Conservation (phyloP, 768 basidiomycete species). For the Amanita polypyramis region DNA sequence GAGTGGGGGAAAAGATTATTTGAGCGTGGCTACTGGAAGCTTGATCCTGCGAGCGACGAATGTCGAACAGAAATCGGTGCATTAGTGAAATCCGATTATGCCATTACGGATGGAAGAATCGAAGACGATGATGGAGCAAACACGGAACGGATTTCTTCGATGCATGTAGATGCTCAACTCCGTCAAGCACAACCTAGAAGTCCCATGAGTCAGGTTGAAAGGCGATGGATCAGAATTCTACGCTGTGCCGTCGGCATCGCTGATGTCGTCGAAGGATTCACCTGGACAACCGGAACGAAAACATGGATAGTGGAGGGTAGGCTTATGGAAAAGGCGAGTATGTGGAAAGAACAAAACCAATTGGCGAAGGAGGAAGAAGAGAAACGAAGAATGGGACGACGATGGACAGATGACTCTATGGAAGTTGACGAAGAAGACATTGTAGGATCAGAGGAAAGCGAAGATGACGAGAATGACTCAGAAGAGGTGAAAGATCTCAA, state of each 20-base stretch:
- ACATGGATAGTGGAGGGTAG: conserved; percentile 56
- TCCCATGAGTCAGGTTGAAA: conserved; percentile 28
- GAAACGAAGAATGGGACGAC: conserved; percentile 44
- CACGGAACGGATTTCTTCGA: not conserved
- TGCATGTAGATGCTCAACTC: conserved; percentile 16
- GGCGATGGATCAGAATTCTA: conserved; percentile 68
- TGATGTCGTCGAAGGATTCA: conserved; percentile 66
- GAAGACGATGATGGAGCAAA: conserved; percentile 66
- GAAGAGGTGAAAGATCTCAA: conserved; percentile 74
- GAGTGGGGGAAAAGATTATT: conserved; percentile 92
- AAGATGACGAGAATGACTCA: conserved; percentile 53
- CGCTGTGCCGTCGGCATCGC: conserved; percentile 63
- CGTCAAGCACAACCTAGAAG: conserved; percentile 14
- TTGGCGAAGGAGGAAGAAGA: conserved; percentile 63
- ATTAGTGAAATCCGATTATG: conserved; percentile 47
- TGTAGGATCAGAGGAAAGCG: conserved; percentile 33
- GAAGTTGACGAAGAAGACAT: conserved; percentile 52
- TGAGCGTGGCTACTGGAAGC: conserved; percentile 90
- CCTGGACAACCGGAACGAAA: conserved; percentile 47
- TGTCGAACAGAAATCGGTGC: conserved; percentile 69
- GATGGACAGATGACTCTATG: conserved; percentile 62
- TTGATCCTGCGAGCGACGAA: conserved; percentile 39
- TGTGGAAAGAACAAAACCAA: conserved; percentile 63
- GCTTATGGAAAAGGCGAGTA: conserved; percentile 56
- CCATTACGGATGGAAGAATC: conserved; percentile 64